Evolutionary conservation across 306 rosid species (phyloP).

Genomic region (Prunus fruticosa): DNA sequence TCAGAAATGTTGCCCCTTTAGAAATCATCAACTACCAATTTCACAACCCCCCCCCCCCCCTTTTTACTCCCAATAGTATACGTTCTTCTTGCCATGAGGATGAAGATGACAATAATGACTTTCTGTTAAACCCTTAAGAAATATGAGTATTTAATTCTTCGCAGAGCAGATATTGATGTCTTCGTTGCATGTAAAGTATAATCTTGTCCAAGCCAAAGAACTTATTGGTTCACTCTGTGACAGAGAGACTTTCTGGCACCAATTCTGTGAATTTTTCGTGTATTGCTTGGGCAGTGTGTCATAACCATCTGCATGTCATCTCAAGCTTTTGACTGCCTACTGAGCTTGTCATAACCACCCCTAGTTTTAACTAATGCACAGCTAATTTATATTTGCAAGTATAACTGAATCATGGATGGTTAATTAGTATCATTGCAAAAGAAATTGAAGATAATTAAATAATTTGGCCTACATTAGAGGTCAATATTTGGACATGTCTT

Average conservation of each 20-base stretch:
- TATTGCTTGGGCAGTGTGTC: too few species aligned
- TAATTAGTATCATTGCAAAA: background rate
- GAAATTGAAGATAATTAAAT: background rate
- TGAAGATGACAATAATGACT: background rate
- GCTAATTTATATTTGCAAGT: background rate
- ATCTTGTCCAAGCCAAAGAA: too few species aligned
- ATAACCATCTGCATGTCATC: too few species aligned
- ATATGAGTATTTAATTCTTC: too few species aligned
- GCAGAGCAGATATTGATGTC: too few species aligned
- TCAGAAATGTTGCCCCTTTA: background rate
- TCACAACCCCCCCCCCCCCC: background rate
- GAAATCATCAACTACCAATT: background rate
- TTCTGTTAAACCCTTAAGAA: too few species aligned
- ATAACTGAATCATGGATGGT: background rate
- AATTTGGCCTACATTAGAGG: background rate
- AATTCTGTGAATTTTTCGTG: too few species aligned
- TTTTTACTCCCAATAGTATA: background rate
- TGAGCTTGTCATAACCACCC: background rate
- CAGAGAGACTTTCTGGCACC: too few species aligned
- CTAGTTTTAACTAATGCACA: background rate
- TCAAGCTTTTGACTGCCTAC: too few species aligned
- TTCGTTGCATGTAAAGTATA: too few species aligned
- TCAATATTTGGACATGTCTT: constrained; percentile 7
- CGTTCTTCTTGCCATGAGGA: background rate
- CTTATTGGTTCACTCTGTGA: too few species aligned